Conservation (phyloP, 495 filamentous ascomycete species). For the Chaetomium fimeti region DNA sequence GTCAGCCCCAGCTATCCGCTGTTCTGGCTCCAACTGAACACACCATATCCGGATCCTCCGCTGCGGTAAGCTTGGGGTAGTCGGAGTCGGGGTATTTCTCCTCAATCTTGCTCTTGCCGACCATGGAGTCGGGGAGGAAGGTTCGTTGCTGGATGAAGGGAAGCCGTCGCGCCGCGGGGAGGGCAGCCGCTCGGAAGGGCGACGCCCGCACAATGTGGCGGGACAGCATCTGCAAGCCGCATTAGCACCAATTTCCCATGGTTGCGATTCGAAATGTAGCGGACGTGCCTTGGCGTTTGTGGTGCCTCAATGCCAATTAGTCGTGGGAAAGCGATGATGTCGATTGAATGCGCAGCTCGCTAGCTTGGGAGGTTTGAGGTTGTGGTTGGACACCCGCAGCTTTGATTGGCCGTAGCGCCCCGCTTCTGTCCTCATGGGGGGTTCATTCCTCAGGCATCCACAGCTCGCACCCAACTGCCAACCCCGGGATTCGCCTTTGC, state of each 20-base stretch:
- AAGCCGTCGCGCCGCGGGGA: slow-evolving; percentile 43
- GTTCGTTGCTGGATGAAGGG: slow-evolving; percentile 51
- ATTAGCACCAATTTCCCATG: background rate
- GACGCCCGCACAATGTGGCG: slow-evolving; percentile 56
- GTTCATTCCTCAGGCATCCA: slow-evolving; percentile 36
- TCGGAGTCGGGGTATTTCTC: slow-evolving; percentile 49
- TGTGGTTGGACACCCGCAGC: background rate
- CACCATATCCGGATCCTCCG: slow-evolving; percentile 78
- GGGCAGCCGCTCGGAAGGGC: slow-evolving; percentile 53
- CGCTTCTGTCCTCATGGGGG: slow-evolving; percentile 6
- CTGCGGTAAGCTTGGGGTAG: slow-evolving; percentile 58
- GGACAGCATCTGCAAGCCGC: slow-evolving; percentile 59
- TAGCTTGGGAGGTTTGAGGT: slow-evolving; percentile 18
- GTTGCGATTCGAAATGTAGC: background rate
- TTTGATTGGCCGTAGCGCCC: slow-evolving; percentile 24
- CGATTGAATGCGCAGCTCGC: slow-evolving; percentile 22
- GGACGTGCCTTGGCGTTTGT: slow-evolving; percentile 29
- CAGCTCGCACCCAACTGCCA: slow-evolving; percentile 12
- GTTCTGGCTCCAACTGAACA: slow-evolving; percentile 18
- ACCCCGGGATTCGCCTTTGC: slow-evolving; percentile 33
- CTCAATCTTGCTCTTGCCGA: slow-evolving; percentile 42
- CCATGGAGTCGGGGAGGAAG: slow-evolving; percentile 47
- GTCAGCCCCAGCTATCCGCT: slow-evolving; percentile 24
- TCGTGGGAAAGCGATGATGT: slow-evolving; percentile 25
- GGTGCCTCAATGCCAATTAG: slow-evolving; percentile 32